Evolutionary conservation across 2,329 filamentous ascomycete genomes (phyloP).

Genomic region (Colletotrichum brevisporum): DNA sequence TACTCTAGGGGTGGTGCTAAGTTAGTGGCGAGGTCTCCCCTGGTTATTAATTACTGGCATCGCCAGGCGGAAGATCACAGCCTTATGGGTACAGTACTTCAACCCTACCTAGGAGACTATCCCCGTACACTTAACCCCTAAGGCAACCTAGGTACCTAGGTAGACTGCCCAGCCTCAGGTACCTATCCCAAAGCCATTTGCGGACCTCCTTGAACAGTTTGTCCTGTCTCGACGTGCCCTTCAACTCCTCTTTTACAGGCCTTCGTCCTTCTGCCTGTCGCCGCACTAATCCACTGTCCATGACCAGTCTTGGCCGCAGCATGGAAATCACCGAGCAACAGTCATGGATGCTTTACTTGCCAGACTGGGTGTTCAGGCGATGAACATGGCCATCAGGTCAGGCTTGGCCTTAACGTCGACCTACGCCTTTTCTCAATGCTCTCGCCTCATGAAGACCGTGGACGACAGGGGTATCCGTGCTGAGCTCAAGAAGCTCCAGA

Average conservation of each 20-base stretch:
- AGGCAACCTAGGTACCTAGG: no score
- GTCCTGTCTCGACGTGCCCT: no score
- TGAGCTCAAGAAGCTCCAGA: constrained; percentile 80
- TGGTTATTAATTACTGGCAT: no score
- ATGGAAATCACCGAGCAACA: constrained; percentile 30
- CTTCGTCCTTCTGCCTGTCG: constrained; percentile 6
- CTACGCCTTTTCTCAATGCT: constrained; percentile 88
- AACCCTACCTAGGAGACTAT: no score
- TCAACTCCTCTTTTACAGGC: background rate
- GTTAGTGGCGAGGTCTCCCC: no score
- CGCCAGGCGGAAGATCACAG: no score
- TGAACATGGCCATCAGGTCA: constrained; percentile 93
- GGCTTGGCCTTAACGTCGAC: constrained; percentile 88
- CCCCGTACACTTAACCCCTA: no score
- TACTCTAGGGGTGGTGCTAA: no score
- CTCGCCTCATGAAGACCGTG: constrained; percentile 82
- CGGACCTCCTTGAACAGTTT: no score
- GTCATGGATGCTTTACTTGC: constrained; percentile 78
- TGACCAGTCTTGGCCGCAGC: constrained; percentile 9
- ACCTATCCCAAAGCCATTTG: no score
- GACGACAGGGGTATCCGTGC: constrained; percentile 76
- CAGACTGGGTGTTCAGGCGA: constrained; percentile 75
- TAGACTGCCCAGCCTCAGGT: no score
- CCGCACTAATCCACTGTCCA: background rate
- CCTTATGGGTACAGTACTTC: no score